A percentile compares a stretch with the other conserved stretches of the same genome.
Evolutionary conservation across 2,329 filamentous ascomycete genomes (phyloP).

Genomic region (Hysterium pulicare): DNA sequence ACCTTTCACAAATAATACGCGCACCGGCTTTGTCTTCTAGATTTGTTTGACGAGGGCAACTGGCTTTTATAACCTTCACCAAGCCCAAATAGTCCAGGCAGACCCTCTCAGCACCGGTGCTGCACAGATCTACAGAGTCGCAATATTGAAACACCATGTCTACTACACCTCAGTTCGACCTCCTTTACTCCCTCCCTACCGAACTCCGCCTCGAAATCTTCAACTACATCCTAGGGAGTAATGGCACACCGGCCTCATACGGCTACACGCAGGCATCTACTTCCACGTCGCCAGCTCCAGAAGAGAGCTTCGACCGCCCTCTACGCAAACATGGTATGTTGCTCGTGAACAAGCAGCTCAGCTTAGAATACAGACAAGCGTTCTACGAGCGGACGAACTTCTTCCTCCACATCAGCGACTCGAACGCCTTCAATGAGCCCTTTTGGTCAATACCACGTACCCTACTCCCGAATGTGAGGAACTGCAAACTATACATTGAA

Average conservation of each 20-base stretch:
- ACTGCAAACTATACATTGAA: slow-evolving; percentile 16
- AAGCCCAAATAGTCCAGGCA: background rate
- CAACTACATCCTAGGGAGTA: slow-evolving; percentile 5
- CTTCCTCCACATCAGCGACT: slow-evolving; percentile 13
- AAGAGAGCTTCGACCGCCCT: background rate
- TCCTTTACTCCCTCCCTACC: slow-evolving; percentile 6
- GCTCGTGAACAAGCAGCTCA: slow-evolving; percentile 8
- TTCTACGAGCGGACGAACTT: slow-evolving; percentile 18
- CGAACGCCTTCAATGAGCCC: slow-evolving; percentile 6
- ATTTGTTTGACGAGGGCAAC: too few species aligned
- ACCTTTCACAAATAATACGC: too few species aligned
- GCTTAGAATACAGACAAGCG: slow-evolving; percentile 12
- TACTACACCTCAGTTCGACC: too few species aligned
- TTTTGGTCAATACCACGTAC: slow-evolving; percentile 10
- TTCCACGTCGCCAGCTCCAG: background rate
- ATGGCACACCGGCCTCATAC: slow-evolving; percentile 6
- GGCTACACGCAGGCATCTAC: slow-evolving; percentile 8
- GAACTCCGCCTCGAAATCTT: slow-evolving; percentile 13
- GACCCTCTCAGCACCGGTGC: background rate
- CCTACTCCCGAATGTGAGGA: slow-evolving; percentile 9
- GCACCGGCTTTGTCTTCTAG: too few species aligned
- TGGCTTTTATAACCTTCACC: too few species aligned
- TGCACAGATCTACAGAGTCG: too few species aligned
- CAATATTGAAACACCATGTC: too few species aligned
- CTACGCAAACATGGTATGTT: slow-evolving; percentile 10